These are phyloP conservation scores for Solanum medicagineum DNA, from an alignment of 257 asterid genomes.

Conservation along the genomic window DNA sequence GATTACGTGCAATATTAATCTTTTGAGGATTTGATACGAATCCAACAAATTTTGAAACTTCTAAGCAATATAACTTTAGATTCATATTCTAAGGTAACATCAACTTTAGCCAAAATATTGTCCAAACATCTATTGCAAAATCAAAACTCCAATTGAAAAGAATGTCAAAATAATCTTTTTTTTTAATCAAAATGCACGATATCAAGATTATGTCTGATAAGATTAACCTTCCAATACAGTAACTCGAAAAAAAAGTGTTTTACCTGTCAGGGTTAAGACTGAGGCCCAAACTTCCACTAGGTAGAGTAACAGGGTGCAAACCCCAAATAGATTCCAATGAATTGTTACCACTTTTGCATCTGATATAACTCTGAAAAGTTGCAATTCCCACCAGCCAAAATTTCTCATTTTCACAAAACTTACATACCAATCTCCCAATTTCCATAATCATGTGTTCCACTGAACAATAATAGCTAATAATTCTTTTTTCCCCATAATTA, in stretches of 20 bases:
- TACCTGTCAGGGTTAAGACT: slow-evolving; percentile 57
- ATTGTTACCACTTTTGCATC: slow-evolving; percentile 46
- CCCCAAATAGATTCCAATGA: slow-evolving; percentile 72
- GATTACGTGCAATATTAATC: too few relatives aligned
- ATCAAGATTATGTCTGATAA: neutral
- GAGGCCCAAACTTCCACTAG: slow-evolving; percentile 43
- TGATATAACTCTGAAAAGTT: slow-evolving; percentile 57
- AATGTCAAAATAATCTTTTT: neutral
- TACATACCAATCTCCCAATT: slow-evolving; percentile 43
- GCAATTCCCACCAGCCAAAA: slow-evolving; percentile 79
- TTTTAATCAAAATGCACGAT: neutral
- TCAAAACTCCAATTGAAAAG: neutral
- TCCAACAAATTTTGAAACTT: neutral
- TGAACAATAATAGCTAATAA: slow-evolving; percentile 36
- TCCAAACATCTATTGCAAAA: neutral
- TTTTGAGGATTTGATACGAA: neutral
- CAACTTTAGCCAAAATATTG: neutral
- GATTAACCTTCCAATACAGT: neutral
- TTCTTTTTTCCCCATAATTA: slow-evolving; percentile 16
- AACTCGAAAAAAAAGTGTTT: neutral
- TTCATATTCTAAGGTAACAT: too few relatives aligned
- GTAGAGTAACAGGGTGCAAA: slow-evolving; percentile 57
- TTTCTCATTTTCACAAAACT: slow-evolving; percentile 33
- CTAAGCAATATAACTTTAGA: too few relatives aligned
- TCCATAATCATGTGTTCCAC: slow-evolving; percentile 83